Conservation (phyloP, 2,329 filamentous ascomycete species). For the Xylaria digitata region DNA sequence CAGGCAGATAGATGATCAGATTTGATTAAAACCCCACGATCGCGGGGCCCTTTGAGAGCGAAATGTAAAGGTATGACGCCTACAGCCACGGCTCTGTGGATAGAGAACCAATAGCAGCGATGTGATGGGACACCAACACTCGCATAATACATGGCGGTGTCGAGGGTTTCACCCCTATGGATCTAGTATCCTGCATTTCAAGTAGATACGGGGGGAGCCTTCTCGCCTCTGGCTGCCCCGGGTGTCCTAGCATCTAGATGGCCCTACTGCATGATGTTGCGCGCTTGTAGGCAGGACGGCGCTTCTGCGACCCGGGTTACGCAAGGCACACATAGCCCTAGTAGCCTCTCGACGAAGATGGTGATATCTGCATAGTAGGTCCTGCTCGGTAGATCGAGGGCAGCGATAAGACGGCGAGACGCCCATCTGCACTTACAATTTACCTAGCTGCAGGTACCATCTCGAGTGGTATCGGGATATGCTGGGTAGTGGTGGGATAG, state of each 20-base stretch:
- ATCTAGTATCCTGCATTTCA: slow-evolving; percentile 29
- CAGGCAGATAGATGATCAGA: slow-evolving; percentile 34
- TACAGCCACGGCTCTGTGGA: slow-evolving; percentile 17
- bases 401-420: slow-evolving; percentile 42
- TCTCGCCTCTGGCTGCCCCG: slow-evolving; percentile 26
- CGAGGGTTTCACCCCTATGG: slow-evolving; percentile 30
- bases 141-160: slow-evolving; percentile 37
- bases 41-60: slow-evolving; percentile 32
- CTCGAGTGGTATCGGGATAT: slow-evolving; percentile 33
- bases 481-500: slow-evolving; percentile 40
- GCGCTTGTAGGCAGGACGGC: slow-evolving; percentile 30
- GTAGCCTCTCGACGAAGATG: slow-evolving; percentile 17
- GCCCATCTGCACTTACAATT: slow-evolving; percentile 41
- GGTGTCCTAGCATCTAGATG: slow-evolving; percentile 1
- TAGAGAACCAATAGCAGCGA: slow-evolving; percentile 39
- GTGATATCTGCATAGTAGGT: slow-evolving; percentile 27
- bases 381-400: slow-evolving; percentile 20
- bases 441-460: slow-evolving; percentile 38
- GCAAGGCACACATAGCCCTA: slow-evolving; percentile 27
- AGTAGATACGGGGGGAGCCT: slow-evolving; percentile 24
- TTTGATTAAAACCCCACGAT: slow-evolving; percentile 32
- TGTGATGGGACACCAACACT: slow-evolving; percentile 38
- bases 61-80: slow-evolving; percentile 26
- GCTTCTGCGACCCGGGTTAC: slow-evolving; percentile 41
- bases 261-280: slow-evolving; percentile 12